A percentile compares a stretch with the other conserved stretches of the same genome.
Evolutionary conservation across 164 flowering plant species (phyloP).

Genomic region (Tetrastigma voinierianum): DNA sequence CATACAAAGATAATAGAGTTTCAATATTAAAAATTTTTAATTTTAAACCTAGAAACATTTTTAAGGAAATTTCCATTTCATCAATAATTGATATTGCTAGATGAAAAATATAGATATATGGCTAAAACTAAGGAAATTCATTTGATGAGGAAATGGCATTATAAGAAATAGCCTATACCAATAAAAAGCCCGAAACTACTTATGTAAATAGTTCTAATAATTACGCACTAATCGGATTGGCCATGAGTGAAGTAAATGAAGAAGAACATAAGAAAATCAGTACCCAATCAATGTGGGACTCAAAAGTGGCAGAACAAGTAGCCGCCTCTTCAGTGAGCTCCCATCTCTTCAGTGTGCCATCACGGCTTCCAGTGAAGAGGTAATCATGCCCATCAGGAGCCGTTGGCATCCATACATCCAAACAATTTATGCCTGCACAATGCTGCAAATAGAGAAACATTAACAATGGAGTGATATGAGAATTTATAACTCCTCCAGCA

Average conservation of each 20-base stretch:
- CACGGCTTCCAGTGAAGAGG: slow-evolving; percentile 94
- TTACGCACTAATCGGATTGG: background rate
- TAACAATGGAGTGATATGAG: slow-evolving; percentile 11
- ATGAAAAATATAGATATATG: no score
- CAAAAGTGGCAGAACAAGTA: slow-evolving; percentile 89
- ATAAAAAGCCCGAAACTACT: no score
- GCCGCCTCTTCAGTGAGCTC: slow-evolving; percentile 65
- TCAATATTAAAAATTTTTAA: no score
- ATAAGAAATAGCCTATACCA: no score
- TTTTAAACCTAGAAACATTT: no score
- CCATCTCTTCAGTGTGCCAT: slow-evolving; percentile 96
- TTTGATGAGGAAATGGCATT: no score
- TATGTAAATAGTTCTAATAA: no score
- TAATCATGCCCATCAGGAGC: slow-evolving; percentile 44
- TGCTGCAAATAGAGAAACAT: slow-evolving; percentile 57
- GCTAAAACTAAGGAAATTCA: no score
- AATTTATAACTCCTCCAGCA: background rate
- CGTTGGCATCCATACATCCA: slow-evolving; percentile 61
- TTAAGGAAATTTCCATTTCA: no score
- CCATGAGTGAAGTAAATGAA: background rate
- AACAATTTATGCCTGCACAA: slow-evolving; percentile 90
- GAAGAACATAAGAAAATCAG: background rate
- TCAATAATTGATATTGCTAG: no score
- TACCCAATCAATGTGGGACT: slow-evolving; percentile 99
- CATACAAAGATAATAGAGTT: background rate